phyloP scores from a whole-genome alignment of 2,329 filamentous ascomycete genomes.

The Claviceps humidiphila region DNA sequence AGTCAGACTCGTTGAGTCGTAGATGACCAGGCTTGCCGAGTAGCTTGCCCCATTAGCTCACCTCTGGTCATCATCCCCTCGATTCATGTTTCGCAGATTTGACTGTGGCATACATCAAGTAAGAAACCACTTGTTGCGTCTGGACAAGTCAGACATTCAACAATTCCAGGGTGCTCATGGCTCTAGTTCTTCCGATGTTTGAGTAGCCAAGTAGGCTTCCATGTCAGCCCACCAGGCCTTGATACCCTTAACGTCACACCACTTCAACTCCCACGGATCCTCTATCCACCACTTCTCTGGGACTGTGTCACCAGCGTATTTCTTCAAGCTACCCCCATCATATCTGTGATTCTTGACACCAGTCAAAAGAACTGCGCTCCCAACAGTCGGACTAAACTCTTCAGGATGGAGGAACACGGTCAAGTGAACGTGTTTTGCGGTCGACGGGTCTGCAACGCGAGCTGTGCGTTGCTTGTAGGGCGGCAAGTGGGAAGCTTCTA shows the following conservation, averaged over 20 bases:
- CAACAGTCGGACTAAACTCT: constrained; percentile 31
- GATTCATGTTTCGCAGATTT: too few species aligned
- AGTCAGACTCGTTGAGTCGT: too few species aligned
- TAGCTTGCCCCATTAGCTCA: too few species aligned
- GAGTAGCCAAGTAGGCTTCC: constrained; percentile 8
- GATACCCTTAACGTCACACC: constrained; percentile 36
- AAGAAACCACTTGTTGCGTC: neutral
- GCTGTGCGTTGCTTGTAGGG: constrained; percentile 39
- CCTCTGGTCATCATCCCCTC: too few species aligned
- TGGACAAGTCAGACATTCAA: neutral
- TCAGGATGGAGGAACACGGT: constrained; percentile 42
- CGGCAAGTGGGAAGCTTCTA: constrained; percentile 35
- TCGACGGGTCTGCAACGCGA: constrained; percentile 37
- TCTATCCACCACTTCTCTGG: constrained; percentile 39
- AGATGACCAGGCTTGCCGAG: too few species aligned
- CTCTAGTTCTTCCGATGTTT: constrained; percentile 3
- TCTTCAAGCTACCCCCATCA: constrained; percentile 33
- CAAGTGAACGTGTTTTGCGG: constrained; percentile 36
- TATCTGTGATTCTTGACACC: constrained; percentile 46
- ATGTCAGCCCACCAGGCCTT: constrained; percentile 30
- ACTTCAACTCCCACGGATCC: constrained; percentile 30
- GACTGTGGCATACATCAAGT: neutral
- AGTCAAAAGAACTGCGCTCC: constrained; percentile 36
- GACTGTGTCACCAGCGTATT: constrained; percentile 26
- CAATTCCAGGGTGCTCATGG: neutral